Evolutionary conservation across 805 yeast genomes (phyloP).

Genomic region (Hanseniaspora singularis): DNA sequence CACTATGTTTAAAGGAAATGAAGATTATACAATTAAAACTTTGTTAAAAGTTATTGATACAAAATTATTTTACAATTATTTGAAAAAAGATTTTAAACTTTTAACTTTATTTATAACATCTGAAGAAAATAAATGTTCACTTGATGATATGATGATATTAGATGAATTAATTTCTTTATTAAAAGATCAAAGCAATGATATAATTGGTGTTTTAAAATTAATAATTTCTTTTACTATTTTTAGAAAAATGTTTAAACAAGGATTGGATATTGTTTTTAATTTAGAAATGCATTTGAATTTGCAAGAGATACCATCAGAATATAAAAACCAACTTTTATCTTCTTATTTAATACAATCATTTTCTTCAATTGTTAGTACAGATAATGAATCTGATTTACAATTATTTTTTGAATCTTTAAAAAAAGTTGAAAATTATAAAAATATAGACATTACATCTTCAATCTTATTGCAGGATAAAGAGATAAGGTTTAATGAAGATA

Average conservation of each 20-base stretch:
- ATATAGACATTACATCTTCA: neutral
- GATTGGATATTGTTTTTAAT: neutral
- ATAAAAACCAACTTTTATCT: neutral
- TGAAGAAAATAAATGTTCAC: conserved; percentile 22
- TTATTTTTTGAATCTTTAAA: neutral
- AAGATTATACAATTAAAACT: conserved; percentile 18
- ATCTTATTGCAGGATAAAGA: neutral
- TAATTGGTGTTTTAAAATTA: neutral
- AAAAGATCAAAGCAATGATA: conserved; percentile 11
- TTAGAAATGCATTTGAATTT: neutral
- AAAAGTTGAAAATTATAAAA: neutral
- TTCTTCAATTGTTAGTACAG: neutral
- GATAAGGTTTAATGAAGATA: neutral
- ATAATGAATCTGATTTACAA: neutral
- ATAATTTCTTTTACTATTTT: conserved; percentile 15
- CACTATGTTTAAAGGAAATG: conserved; percentile 25
- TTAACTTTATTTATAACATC: conserved; percentile 39
- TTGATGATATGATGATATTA: conserved; percentile 32
- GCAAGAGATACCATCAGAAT: neutral
- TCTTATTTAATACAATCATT: conserved; percentile 8
- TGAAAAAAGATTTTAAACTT: conserved; percentile 47
- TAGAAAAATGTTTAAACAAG: conserved; percentile 16
- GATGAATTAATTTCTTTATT: conserved; percentile 18
- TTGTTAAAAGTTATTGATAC: conserved; percentile 42
- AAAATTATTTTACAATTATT: conserved; percentile 37